Percentiles rank a stretch among this genome's conserved stretches.
These are phyloP conservation scores for Pseudopithomyces chartarum DNA, from an alignment of 2,329 filamentous ascomycete genomes.

Conservation along the genomic window DNA sequence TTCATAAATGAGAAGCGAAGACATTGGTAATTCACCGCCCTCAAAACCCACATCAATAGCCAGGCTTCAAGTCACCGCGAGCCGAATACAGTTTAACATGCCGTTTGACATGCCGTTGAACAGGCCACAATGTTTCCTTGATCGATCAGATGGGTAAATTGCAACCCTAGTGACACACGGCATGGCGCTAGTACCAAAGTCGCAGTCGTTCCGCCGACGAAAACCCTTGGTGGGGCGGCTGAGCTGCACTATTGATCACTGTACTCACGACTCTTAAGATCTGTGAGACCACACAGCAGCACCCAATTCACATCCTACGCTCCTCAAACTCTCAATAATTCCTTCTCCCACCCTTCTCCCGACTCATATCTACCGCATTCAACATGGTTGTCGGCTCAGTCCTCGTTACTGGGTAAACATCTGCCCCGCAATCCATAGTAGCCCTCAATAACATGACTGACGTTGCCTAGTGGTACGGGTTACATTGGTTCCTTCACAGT, in stretches of 20 bases:
- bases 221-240: constrained; percentile 18
- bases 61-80: no score
- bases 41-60: no score
- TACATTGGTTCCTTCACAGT: constrained; percentile 99
- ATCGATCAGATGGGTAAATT: neutral
- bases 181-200: neutral
- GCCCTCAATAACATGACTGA: constrained; percentile 14
- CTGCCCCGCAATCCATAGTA: constrained; percentile 25
- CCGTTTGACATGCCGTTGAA: no score
- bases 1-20: no score
- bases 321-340: neutral
- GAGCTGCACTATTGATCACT: constrained; percentile 12
- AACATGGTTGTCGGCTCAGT: constrained; percentile 83
- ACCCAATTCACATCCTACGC: constrained; percentile 1
- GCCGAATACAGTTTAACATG: no score
- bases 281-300: constrained; percentile 16
- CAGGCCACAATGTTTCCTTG: no score
- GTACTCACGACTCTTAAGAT: constrained; percentile 24
- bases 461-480: constrained; percentile 77
- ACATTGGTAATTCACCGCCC: no score
- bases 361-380: constrained; percentile 8
- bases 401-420: constrained; percentile 84
- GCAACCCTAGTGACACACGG: neutral
- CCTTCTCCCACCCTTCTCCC: neutral
- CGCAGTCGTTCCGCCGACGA: constrained; percentile 2